These are phyloP conservation scores for Epichloe scottii DNA, from an alignment of 2,329 filamentous ascomycete genomes.

Conservation along the genomic window DNA sequence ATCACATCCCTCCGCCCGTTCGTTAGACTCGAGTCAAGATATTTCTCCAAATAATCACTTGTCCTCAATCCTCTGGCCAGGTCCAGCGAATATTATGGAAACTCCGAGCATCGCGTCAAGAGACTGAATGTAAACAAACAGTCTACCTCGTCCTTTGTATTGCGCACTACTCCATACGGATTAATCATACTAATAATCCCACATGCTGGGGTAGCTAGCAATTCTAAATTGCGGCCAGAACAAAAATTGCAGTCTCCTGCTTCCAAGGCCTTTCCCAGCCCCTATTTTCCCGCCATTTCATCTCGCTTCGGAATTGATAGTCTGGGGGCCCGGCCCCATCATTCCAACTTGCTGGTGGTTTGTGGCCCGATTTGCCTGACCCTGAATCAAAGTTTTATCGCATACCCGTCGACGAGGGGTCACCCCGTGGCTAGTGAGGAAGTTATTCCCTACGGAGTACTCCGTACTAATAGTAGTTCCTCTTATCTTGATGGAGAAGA, in stretches of 20 bases:
- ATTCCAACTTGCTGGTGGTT: neutral
- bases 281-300: conserved; percentile 12
- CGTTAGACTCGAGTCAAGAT: neutral
- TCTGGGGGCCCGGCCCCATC: conserved; percentile 14
- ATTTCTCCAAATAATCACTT: too few relatives aligned
- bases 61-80: too few relatives aligned
- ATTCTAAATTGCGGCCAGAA: neutral
- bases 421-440: neutral
- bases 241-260: conserved; percentile 1
- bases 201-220: neutral
- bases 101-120: neutral
- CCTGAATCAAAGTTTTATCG: neutral
- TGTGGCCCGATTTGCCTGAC: neutral
- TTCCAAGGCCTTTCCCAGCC: conserved; percentile 1
- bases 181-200: too few relatives aligned
- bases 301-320: conserved; percentile 19
- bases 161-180: neutral
- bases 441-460: neutral
- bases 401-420: neutral
- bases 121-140: neutral
- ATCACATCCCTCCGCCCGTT: neutral
- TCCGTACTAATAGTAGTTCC: neutral
- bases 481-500: neutral
- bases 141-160: neutral
- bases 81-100: too few relatives aligned